Percentiles rank a stretch among this genome's conserved stretches.
Evolutionary conservation across 495 filamentous ascomycete genomes (phyloP).

Genomic region (Rusavskia elegans): DNA sequence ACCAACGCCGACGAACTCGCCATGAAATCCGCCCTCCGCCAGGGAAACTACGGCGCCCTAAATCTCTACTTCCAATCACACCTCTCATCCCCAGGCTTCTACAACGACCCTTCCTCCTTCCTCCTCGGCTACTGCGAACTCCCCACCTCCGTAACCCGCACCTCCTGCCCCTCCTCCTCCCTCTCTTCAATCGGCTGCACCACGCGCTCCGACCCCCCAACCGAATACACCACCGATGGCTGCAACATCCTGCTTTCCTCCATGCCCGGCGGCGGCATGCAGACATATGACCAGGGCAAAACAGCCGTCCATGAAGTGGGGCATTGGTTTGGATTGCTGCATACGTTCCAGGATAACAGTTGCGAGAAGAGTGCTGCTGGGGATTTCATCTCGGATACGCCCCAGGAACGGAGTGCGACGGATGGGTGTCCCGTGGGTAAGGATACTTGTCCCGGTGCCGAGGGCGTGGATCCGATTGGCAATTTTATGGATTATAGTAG

Average conservation of each 20-base stretch:
- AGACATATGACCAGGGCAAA: constrained; percentile 30
- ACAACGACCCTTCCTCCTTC: constrained; percentile 12
- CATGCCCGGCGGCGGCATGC: constrained; percentile 26
- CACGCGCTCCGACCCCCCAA: constrained; percentile 9
- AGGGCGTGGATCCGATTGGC: constrained; percentile 29
- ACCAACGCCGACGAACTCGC: constrained; percentile 42
- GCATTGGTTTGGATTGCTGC: constrained; percentile 42
- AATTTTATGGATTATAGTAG: constrained; percentile 43
- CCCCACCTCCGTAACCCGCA: constrained; percentile 15
- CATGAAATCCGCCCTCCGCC: constrained; percentile 48
- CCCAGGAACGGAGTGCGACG: constrained; percentile 31
- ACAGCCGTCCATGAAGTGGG: constrained; percentile 41
- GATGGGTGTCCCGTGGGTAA: constrained; percentile 31
- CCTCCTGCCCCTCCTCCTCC: neutral
- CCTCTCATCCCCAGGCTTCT: constrained; percentile 17
- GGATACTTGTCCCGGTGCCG: constrained; percentile 28
- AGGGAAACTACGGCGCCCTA: constrained; percentile 29
- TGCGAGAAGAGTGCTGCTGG: constrained; percentile 26
- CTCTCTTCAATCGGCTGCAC: constrained; percentile 21
- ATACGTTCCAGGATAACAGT: constrained; percentile 37
- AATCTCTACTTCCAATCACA: constrained; percentile 39
- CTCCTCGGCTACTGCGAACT: constrained; percentile 35
- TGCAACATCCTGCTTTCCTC: constrained; percentile 35
- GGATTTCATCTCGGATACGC: constrained; percentile 37
- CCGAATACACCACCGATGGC: constrained; percentile 31